phyloP scores from a whole-genome alignment of 805 yeast species.

The Vanderwaltozyma verrucispora region DNA sequence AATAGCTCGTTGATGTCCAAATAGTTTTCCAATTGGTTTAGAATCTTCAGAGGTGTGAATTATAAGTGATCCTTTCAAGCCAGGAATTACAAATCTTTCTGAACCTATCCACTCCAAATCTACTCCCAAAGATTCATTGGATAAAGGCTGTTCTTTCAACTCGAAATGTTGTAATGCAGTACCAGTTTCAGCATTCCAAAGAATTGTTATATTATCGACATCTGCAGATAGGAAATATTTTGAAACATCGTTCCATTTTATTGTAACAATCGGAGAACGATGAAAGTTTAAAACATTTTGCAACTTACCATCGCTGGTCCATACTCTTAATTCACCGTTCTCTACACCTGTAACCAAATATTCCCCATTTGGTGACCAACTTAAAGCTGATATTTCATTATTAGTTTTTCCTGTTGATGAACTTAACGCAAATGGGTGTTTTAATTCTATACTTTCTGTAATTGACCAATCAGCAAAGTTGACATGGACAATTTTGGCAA shows the following conservation, averaged over 20 bases:
- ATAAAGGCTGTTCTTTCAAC: slow-evolving; percentile 8
- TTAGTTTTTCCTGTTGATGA: slow-evolving; percentile 10
- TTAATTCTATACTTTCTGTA: slow-evolving; percentile 14
- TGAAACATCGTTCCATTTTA: slow-evolving; percentile 54
- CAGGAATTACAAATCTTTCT: slow-evolving; percentile 61
- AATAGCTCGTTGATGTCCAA: slow-evolving; percentile 59
- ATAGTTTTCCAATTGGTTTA: slow-evolving; percentile 39
- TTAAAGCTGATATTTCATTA: slow-evolving; percentile 27
- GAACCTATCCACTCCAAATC: slow-evolving; percentile 70
- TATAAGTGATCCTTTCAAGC: slow-evolving; percentile 41
- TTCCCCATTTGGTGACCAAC: slow-evolving; percentile 64
- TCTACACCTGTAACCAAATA: slow-evolving; percentile 52
- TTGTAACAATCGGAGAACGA: slow-evolving; percentile 41
- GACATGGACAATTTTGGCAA: slow-evolving; percentile 36
- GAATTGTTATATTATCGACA: slow-evolving; percentile 37
- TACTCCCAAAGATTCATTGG: slow-evolving; percentile 31
- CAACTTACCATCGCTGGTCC: slow-evolving; percentile 64
- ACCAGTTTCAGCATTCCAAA: slow-evolving; percentile 61
- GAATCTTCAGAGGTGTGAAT: slow-evolving; percentile 43
- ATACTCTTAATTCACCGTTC: slow-evolving; percentile 67
- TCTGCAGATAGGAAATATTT: slow-evolving; percentile 51
- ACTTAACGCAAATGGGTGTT: slow-evolving; percentile 29
- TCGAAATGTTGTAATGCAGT: slow-evolving; percentile 39
- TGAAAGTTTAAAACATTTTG: slow-evolving; percentile 46
- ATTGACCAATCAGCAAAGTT: slow-evolving; percentile 10